Conservation (phyloP, 2,329 filamentous ascomycete species). For the Venturiaceae sp. region DNA sequence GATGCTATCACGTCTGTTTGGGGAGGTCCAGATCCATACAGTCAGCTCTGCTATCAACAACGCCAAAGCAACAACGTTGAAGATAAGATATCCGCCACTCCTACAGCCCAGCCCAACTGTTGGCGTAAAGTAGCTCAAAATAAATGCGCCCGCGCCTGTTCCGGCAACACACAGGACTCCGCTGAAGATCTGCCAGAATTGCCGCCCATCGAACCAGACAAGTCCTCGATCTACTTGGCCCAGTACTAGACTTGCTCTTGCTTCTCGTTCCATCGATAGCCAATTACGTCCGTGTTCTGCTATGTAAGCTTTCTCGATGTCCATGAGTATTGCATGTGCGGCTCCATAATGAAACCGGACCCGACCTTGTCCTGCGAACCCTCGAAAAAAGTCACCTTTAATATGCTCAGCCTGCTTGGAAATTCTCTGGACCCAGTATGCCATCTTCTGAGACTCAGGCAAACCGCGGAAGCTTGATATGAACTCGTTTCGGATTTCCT, state of each 20-base stretch:
- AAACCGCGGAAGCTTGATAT: background rate
- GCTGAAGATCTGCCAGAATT: constrained; percentile 4
- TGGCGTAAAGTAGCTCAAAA: constrained; percentile 5
- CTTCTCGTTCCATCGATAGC: constrained; percentile 1
- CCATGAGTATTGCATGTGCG: constrained; percentile 6
- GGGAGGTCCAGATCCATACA: background rate
- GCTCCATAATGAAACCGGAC: constrained; percentile 7
- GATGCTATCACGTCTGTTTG: background rate
- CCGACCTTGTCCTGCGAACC: constrained; percentile 7
- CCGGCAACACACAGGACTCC: background rate
- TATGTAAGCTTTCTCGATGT: constrained; percentile 8
- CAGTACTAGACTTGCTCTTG: constrained; percentile 3
- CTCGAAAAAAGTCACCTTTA: constrained; percentile 5
- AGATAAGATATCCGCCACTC: constrained; percentile 4
- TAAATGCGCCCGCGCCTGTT: constrained; percentile 3
- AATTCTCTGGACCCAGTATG: constrained; percentile 5
- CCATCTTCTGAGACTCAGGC: background rate
- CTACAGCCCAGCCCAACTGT: constrained; percentile 7
- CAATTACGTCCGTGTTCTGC: constrained; percentile 5
- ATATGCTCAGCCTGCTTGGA: background rate
- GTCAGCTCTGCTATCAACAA: constrained; percentile 2
- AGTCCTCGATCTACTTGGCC: constrained; percentile 4
- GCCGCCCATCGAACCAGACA: constrained; percentile 6
- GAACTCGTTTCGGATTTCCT: background rate
- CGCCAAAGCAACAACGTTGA: background rate